These are phyloP conservation scores for Lipomyces yamanashiensis DNA, from an alignment of 805 yeast genomes.

Conservation along the genomic window DNA sequence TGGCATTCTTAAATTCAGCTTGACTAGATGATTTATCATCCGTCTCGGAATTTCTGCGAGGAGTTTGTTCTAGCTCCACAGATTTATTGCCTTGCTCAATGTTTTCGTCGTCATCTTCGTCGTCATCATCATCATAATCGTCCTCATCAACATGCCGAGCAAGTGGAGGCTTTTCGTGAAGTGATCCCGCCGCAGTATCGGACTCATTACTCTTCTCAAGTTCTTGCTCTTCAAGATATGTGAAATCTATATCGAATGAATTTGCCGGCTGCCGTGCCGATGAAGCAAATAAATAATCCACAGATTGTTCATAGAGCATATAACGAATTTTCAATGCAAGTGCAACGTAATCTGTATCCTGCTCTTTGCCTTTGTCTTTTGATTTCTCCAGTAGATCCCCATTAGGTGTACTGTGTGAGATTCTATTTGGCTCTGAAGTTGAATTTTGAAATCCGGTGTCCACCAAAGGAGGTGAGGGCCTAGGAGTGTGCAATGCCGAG, in stretches of 20 bases:
- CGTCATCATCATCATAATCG: slow-evolving; percentile 48
- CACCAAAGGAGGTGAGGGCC: slow-evolving; percentile 14
- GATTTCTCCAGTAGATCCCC: background rate
- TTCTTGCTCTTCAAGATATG: slow-evolving; percentile 38
- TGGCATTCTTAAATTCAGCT: background rate
- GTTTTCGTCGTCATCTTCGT: slow-evolving; percentile 41
- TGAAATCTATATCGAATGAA: slow-evolving; percentile 37
- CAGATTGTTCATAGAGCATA: slow-evolving; percentile 48
- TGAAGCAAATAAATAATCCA: slow-evolving; percentile 41
- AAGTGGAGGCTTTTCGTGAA: slow-evolving; percentile 9
- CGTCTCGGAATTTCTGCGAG: background rate
- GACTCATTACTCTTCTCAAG: background rate
- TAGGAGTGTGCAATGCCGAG: slow-evolving; percentile 16
- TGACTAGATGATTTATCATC: background rate
- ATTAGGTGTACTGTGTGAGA: background rate
- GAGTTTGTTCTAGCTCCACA: background rate
- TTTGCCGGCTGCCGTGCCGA: slow-evolving; percentile 16
- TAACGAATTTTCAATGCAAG: slow-evolving; percentile 49
- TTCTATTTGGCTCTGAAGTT: background rate
- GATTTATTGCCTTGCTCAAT: background rate
- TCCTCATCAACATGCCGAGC: slow-evolving; percentile 32
- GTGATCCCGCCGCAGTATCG: slow-evolving; percentile 5
- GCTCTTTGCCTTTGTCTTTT: slow-evolving; percentile 6
- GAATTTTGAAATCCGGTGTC: background rate
- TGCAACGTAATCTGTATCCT: slow-evolving; percentile 42